Conservation (phyloP, 2,329 filamentous ascomycete genomes). For the Aaosphaeria arxii region DNA sequence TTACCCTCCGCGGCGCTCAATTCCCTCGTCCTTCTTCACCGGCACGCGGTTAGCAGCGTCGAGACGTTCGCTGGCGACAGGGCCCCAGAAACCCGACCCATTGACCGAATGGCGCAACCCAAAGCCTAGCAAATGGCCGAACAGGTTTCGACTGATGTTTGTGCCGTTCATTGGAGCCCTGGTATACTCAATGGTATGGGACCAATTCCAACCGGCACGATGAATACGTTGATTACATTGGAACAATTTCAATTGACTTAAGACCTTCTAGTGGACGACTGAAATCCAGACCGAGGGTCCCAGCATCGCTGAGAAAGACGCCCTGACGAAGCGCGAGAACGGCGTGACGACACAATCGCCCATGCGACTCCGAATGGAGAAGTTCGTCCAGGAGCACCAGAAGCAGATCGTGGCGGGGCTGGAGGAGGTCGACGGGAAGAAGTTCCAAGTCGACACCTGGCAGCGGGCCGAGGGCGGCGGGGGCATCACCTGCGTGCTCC, state of each 20-base stretch:
- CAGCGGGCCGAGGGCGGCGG: constrained; percentile 83
- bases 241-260: too few species aligned
- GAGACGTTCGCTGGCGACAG: constrained; percentile 15
- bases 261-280: background rate
- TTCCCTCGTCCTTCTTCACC: constrained; percentile 14
- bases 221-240: too few species aligned
- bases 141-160: constrained; percentile 43
- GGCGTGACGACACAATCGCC: constrained; percentile 75
- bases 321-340: constrained; percentile 73
- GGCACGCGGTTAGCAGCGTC: background rate
- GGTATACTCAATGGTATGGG: constrained; percentile 58
- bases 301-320: constrained; percentile 81
- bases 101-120: constrained; percentile 32
- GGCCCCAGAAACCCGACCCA: constrained; percentile 16
- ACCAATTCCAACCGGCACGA: background rate
- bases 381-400: constrained; percentile 91
- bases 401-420: constrained; percentile 80
- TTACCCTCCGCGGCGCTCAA: constrained; percentile 18
- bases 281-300: constrained; percentile 53
- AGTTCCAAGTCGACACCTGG: constrained; percentile 86
- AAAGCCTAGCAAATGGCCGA: constrained; percentile 33
- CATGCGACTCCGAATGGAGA: constrained; percentile 97
- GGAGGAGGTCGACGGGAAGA: constrained; percentile 76
- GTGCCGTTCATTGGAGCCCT: constrained; percentile 53
- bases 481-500: constrained; percentile 89